These are phyloP conservation scores for Ogataea parapolymorpha DNA, from an alignment of 805 yeast species.

Conservation along the genomic window DNA sequence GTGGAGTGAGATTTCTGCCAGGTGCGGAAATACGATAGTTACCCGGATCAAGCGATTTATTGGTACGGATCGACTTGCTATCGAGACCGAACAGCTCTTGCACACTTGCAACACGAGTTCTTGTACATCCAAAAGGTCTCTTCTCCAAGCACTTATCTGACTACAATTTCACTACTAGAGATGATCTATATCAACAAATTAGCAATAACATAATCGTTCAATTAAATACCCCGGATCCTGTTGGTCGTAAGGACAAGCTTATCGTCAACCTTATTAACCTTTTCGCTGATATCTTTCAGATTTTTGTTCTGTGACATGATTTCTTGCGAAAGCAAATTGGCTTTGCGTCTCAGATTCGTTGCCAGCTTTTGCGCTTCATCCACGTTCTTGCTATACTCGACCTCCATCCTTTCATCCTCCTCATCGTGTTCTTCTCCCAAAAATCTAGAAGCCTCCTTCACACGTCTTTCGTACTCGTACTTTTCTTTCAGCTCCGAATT, in stretches of 20 bases:
- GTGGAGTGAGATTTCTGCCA: slow-evolving; percentile 1
- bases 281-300: slow-evolving; percentile 72
- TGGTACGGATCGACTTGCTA: not conserved
- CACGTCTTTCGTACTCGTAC: slow-evolving; percentile 49
- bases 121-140: too few species aligned
- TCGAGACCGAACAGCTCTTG: too few species aligned
- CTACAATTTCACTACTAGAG: too few species aligned
- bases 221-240: slow-evolving; percentile 32
- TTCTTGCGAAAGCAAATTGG: slow-evolving; percentile 71
- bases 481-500: slow-evolving; percentile 36
- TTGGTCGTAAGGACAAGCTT: slow-evolving; percentile 45
- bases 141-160: too few species aligned
- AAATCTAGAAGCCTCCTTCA: slow-evolving; percentile 61
- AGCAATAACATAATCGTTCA: not conserved
- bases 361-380: slow-evolving; percentile 72
- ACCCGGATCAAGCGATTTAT: not conserved
- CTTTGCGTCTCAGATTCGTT: slow-evolving; percentile 66
- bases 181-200: not conserved
- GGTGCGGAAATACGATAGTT: not conserved
- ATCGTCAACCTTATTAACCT: slow-evolving; percentile 80
- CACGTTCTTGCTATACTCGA: slow-evolving; percentile 78
- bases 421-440: slow-evolving; percentile 80
- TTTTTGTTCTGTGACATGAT: slow-evolving; percentile 74
- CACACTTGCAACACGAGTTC: too few species aligned
- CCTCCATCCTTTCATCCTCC: slow-evolving; percentile 91